These are phyloP conservation scores for Elsinoe necatrix DNA, from an alignment of 2,329 filamentous ascomycete genomes.

Conservation along the genomic window DNA sequence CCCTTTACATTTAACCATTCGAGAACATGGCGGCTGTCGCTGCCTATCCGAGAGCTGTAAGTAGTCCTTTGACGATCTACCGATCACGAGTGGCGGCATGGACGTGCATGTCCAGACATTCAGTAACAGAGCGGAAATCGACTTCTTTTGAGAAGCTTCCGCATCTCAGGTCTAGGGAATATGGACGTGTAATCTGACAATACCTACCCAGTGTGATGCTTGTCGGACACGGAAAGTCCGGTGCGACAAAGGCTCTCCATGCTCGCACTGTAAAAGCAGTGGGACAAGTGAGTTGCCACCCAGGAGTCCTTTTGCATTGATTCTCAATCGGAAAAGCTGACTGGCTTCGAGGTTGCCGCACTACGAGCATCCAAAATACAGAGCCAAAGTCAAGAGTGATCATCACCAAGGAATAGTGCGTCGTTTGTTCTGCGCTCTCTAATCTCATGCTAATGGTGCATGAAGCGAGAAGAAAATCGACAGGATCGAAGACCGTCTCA, in stretches of 20 bases:
- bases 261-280: conserved; percentile 16
- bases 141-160: too few relatives aligned
- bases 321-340: background rate
- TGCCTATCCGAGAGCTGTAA: background rate
- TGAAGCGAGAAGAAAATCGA: conserved; percentile 23
- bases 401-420: conserved; percentile 18
- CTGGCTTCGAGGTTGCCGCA: conserved; percentile 14
- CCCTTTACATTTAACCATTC: background rate
- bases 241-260: conserved; percentile 17
- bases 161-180: too few relatives aligned
- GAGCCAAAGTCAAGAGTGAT: conserved; percentile 16
- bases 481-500: conserved; percentile 20
- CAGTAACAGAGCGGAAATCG: too few relatives aligned
- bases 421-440: background rate
- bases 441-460: background rate
- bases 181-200: too few relatives aligned
- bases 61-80: background rate
- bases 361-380: conserved; percentile 6
- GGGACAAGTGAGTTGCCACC: background rate
- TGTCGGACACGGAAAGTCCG: conserved; percentile 12
- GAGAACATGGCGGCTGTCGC: background rate
- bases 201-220: background rate
- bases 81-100: background rate
- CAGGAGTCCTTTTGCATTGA: background rate
- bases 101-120: background rate